These are phyloP conservation scores for Jackrogersella minutella DNA, from an alignment of 495 filamentous ascomycete genomes.

Conservation along the genomic window DNA sequence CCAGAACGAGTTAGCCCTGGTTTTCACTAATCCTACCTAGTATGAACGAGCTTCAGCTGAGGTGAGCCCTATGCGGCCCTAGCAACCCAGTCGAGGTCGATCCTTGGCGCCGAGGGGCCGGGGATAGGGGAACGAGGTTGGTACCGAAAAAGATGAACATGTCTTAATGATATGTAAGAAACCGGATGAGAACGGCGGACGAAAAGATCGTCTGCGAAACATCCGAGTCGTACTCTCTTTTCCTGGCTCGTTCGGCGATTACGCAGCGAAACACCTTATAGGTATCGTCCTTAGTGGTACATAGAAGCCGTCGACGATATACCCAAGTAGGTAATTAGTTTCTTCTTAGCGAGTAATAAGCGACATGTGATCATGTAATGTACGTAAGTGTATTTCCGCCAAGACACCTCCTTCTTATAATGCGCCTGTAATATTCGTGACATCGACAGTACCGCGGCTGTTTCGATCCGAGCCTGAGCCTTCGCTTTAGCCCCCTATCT, in stretches of 20 bases:
- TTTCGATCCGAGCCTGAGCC: slow-evolving; percentile 5
- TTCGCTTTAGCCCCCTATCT: not conserved
- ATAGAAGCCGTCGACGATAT: no score
- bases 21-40: slow-evolving; percentile 24
- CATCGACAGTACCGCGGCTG: slow-evolving; percentile 18
- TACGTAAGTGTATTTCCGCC: slow-evolving; percentile 25
- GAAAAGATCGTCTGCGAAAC: slow-evolving; percentile 13
- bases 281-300: no score
- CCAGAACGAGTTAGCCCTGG: slow-evolving; percentile 34
- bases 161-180: slow-evolving; percentile 19
- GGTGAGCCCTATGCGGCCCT: slow-evolving; percentile 40
- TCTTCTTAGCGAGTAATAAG: slow-evolving; percentile 27
- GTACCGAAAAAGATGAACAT: slow-evolving; percentile 7
- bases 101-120: slow-evolving; percentile 24
- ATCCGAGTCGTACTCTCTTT: slow-evolving; percentile 4
- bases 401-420: slow-evolving; percentile 6
- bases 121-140: slow-evolving; percentile 12
- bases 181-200: not conserved
- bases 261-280: slow-evolving; percentile 16
- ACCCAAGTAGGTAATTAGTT: not conserved
- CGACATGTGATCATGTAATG: slow-evolving; percentile 38
- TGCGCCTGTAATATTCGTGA: slow-evolving; percentile 23
- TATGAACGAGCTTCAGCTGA: slow-evolving; percentile 39
- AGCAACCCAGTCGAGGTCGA: slow-evolving; percentile 32
- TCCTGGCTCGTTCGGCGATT: slow-evolving; percentile 1